Conservation (phyloP, 805 yeast genomes). For the Cyberlindnera euphorbiiphila region DNA sequence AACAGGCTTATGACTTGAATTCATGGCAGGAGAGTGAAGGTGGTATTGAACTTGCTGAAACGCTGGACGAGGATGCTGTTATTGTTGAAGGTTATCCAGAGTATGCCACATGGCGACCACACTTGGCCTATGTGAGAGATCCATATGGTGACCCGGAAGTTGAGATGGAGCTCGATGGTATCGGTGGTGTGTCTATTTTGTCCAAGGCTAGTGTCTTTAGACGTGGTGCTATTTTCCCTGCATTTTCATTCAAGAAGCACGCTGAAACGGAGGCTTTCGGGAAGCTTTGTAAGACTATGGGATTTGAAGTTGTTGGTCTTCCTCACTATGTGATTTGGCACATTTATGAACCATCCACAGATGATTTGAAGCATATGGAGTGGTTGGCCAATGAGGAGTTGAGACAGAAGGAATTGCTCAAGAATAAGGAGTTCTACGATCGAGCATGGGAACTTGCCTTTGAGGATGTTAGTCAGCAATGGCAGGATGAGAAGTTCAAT, state of each 20-base stretch:
- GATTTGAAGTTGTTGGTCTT: constrained; percentile 79
- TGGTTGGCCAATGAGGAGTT: constrained; percentile 84
- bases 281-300: constrained; percentile 81
- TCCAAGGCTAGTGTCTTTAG: constrained; percentile 84
- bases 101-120: constrained; percentile 98
- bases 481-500: constrained; percentile 68
- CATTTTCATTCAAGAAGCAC: constrained; percentile 91
- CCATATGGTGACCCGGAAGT: constrained; percentile 94
- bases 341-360: constrained; percentile 90
- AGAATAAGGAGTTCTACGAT: constrained; percentile 60
- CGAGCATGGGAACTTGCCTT: constrained; percentile 76
- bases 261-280: constrained; percentile 99
- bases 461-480: constrained; percentile 65
- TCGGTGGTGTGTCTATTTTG: constrained; percentile 94
- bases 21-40: constrained; percentile 87
- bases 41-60: constrained; percentile 70
- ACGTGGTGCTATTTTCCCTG: constrained; percentile 92
- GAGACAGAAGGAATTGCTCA: constrained; percentile 57
- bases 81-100: constrained; percentile 97
- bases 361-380: constrained; percentile 83
- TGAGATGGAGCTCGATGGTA: constrained; percentile 91
- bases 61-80: constrained; percentile 87
- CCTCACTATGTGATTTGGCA: constrained; percentile 98
- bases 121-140: constrained; percentile 89
- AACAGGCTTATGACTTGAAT: constrained; percentile 80